These are phyloP conservation scores for Spathaspora sp. DNA, from an alignment of 1,139 yeast genomes.

Conservation along the genomic window DNA sequence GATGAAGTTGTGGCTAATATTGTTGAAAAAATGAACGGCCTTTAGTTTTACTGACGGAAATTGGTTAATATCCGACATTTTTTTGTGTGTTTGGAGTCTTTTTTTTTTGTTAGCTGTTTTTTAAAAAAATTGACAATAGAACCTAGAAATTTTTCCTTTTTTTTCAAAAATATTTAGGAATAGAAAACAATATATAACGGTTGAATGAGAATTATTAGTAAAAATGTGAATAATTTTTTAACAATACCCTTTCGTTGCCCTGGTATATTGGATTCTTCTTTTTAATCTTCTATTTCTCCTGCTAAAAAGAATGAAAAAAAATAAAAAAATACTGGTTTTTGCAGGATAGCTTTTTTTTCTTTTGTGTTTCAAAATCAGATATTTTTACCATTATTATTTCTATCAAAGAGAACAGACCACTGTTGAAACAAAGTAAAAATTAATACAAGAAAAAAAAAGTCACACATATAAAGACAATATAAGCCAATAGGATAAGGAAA, in stretches of 20 bases:
- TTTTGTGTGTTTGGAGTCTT: too few relatives aligned
- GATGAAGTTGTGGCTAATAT: slow-evolving; percentile 59
- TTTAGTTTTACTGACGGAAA: neutral
- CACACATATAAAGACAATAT: too few relatives aligned
- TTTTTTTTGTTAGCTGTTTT: too few relatives aligned
- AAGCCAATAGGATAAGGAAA: too few relatives aligned
- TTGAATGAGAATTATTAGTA: neutral
- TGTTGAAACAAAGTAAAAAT: neutral
- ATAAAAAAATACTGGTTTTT: neutral
- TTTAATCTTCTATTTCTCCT: too few relatives aligned
- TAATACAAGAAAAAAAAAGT: too few relatives aligned
- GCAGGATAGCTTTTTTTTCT: too few relatives aligned
- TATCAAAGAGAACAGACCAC: too few relatives aligned
- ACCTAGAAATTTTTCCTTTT: neutral
- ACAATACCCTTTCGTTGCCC: neutral
- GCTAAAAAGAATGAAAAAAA: neutral
- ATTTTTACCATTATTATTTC: neutral
- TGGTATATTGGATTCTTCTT: neutral
- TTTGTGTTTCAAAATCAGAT: neutral
- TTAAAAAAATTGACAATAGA: neutral
- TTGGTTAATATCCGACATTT: neutral
- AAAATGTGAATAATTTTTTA: too few relatives aligned
- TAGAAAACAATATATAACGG: neutral
- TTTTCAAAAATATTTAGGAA: neutral
- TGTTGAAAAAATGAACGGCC: slow-evolving; percentile 14